Percentiles rank a stretch among this genome's conserved stretches.
phyloP scores from a whole-genome alignment of 352 stramenopile genomes.

The Globisporangium radiosum region DNA sequence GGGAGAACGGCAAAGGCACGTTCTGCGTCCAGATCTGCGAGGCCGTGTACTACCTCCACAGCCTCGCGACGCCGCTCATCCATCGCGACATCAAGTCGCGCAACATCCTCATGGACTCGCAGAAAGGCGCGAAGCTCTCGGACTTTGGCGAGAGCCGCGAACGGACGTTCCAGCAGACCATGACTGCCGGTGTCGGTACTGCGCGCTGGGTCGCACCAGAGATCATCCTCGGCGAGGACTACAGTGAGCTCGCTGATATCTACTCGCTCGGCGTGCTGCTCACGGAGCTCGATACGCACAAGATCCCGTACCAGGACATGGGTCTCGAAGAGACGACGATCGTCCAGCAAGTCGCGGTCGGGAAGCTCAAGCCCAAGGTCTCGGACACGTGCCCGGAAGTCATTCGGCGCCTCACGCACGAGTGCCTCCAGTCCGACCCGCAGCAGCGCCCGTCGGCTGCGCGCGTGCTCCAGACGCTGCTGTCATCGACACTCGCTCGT shows the following conservation, averaged over 20 bases:
- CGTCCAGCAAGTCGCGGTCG: slow-evolving; percentile 71
- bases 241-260: slow-evolving; percentile 65
- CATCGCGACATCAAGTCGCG: slow-evolving; percentile 90
- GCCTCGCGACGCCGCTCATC: slow-evolving; percentile 80
- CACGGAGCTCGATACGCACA: slow-evolving; percentile 63
- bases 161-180: slow-evolving; percentile 66
- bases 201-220: slow-evolving; percentile 70
- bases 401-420: slow-evolving; percentile 67
- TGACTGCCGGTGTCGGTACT: slow-evolving; percentile 69
- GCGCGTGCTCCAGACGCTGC: slow-evolving; percentile 65
- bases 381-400: slow-evolving; percentile 72
- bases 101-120: slow-evolving; percentile 83
- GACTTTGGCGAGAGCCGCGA: slow-evolving; percentile 75
- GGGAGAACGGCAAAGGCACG: slow-evolving; percentile 51
- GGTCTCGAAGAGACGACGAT: slow-evolving; percentile 75
- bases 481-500: slow-evolving; percentile 54
- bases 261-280: slow-evolving; percentile 70
- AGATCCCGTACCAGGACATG: slow-evolving; percentile 64
- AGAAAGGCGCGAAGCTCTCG: slow-evolving; percentile 67
- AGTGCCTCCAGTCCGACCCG: slow-evolving; percentile 78
- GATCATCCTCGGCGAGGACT: slow-evolving; percentile 74
- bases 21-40: slow-evolving; percentile 80
- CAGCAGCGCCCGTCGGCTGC: slow-evolving; percentile 56
- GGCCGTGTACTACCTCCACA: slow-evolving; percentile 87
- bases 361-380: slow-evolving; percentile 70